Percentiles rank a stretch among this genome's conserved stretches.
Evolutionary conservation across 352 stramenopile genomes (phyloP).

Genomic region (Phytophthora parvispora): DNA sequence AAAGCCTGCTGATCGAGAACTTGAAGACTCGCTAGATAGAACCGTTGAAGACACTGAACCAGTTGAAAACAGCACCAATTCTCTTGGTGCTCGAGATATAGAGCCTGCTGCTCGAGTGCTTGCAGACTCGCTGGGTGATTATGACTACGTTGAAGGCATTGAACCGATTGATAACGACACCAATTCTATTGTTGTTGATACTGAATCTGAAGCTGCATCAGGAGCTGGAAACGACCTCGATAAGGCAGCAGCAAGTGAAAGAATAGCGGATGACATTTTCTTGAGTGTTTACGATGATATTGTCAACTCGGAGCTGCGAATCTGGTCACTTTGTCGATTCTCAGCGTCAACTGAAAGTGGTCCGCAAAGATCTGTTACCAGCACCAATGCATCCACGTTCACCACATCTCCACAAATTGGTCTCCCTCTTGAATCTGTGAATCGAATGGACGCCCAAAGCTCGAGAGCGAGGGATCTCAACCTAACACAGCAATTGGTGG

Average conservation of each 20-base stretch:
- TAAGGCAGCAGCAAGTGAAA: slow-evolving; percentile 2
- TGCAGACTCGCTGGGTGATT: slow-evolving; percentile 40
- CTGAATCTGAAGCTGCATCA: background rate
- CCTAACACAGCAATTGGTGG: slow-evolving; percentile 3
- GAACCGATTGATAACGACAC: no score
- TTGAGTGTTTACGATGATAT: slow-evolving; percentile 14
- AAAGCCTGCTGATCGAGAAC: no score
- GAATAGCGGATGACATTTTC: slow-evolving; percentile 25
- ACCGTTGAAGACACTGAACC: background rate
- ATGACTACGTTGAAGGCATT: slow-evolving; percentile 34
- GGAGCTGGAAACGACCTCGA: background rate
- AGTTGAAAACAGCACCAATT: background rate
- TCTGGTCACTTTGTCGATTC: slow-evolving; percentile 16
- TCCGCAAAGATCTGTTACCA: background rate
- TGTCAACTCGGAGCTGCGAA: slow-evolving; percentile 20
- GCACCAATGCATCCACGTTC: background rate
- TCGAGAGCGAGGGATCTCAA: slow-evolving; percentile 3
- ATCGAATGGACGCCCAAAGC: background rate
- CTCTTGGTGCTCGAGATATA: no score
- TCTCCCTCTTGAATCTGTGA: background rate
- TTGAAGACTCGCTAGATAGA: background rate
- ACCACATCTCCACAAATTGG: background rate
- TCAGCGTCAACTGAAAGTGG: background rate
- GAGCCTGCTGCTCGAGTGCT: no score
- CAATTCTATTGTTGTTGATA: no score